Base-by-base conservation (phyloP, 208 protist species). In the Balamuthia mandrillaris region DNA sequence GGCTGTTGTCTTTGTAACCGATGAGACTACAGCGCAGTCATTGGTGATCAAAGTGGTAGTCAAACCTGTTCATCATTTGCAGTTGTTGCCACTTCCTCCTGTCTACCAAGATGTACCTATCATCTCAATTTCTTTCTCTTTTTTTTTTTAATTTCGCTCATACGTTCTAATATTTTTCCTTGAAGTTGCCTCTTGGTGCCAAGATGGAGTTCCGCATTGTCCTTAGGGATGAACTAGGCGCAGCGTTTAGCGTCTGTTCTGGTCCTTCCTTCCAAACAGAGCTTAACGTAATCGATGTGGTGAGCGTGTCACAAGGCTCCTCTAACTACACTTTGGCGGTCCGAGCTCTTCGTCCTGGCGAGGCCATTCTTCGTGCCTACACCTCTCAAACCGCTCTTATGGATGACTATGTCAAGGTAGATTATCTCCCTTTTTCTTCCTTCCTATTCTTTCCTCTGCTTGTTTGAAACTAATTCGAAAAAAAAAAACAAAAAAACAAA, bases 341-440 rank as follows among this genome's bases (percentile, higher is more conserved):
- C 1, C 24, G 49, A n/a, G 75, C 75, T 16, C 56, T 82, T 42
- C 75, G 75, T 42, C 75, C 75, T 27, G 75, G 75, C 27, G 75
- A 82, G 56, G 75, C 75, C 37, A 82, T 82, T 33, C 56, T 82
- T 66, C 75, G 75, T 18, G 75, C 65, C 33, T 82, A 33, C 33
- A 82, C 29, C 75, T n/a, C 75, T 42, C 31, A 33, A 35, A 66
- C 35, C 35, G 41, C 44, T 65, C 49, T 42, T 7, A 47, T 82
- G 27, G 75, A 82, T 31, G 75, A 82, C 51, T 82, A 82, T n/a
- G 75, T 82, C 27, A 82, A 82, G 52, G 75, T 82, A 6, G 18
- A 0, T 24, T 33, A n/a, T 21, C 12, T 29, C 56, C 56, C 16
- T 0, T 24, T 33, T 35, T 21, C 12, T 29, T 79, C 56, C 42